Evolutionary conservation across 2,329 filamentous ascomycete species (phyloP), one percentile per base, ranked within the genome.

Genomic region (Neurospora sp.): DNA sequence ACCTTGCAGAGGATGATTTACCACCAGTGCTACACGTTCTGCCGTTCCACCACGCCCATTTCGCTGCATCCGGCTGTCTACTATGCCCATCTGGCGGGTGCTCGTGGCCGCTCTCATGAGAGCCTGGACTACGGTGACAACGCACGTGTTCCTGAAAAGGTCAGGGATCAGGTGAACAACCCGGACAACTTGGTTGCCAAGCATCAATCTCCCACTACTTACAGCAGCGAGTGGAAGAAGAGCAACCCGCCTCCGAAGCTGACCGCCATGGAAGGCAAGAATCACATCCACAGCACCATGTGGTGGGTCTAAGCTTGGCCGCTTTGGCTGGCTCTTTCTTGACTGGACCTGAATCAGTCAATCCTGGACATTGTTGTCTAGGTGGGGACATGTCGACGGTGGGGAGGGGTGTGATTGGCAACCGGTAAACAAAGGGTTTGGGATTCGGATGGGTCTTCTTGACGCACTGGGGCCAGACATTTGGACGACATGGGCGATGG

Each of bases 1-100:
- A 85, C 90, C 2, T 83, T 99, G 0, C 92, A 97, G 76, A 89
- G 90, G 69, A 91, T 98, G 87, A 91, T 98, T 28, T 98, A 98
- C 76, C 91, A 97, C 74, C 93, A 97, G 73, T 97, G 91, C 65
- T 99, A 97, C 80, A 93, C 97, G 69, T 99, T 97, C 77, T 90
- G 91, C 69, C 89, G 96, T 17, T 96, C 94, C 0, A 98, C 94
- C 0, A 98, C 95, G 0, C 93, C 96, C 0, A 94, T 99, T 0
- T 97, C 94, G 0, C 81, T 96, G 0, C 92, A 89, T 74, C 96
- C 96, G 0, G 93, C 96, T 0, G 91, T 98, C 0, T 99, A 99
- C 84, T 99, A 99, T 75, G 93, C 96, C 0, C 96, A 99, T 80
- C 81, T 99, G 73, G 93, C 94, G 40, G 91, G 93, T 8, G 88